A percentile compares a stretch with the other conserved stretches of the same genome.
Conservation (phyloP, 2,329 filamentous ascomycete genomes). For the Keithomyces neogunnii region DNA sequence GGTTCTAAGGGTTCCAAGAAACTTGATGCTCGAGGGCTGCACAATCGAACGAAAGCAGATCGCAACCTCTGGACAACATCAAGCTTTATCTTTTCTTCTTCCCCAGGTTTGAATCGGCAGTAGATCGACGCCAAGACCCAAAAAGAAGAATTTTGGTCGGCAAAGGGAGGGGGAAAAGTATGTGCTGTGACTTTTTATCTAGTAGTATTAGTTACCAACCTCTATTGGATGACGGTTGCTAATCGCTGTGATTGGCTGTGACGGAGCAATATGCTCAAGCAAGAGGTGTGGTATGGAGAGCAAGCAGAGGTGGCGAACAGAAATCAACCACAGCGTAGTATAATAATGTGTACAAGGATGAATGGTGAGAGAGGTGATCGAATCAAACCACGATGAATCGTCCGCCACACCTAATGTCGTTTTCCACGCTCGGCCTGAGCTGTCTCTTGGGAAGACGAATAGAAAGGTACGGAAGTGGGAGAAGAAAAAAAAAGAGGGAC, state of each 20-base stretch:
- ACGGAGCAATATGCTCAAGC: not conserved
- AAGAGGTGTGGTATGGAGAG: not conserved
- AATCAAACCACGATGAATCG: conserved; percentile 5
- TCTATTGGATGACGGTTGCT: conserved; percentile 3
- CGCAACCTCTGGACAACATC: not conserved
- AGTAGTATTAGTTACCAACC: conserved; percentile 6
- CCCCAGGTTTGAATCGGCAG: not conserved
- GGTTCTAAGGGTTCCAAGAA: no score
- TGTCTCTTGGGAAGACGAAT: conserved; percentile 4
- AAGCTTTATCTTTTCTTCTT: not conserved
- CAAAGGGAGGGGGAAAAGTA: not conserved
- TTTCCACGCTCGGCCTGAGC: conserved; percentile 1
- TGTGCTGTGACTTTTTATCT: not conserved
- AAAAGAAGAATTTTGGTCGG: not conserved
- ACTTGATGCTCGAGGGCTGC: no score
- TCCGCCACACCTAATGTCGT: not conserved
- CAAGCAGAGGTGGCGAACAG: not conserved
- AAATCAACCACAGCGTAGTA: conserved; percentile 4
- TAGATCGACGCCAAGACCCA: not conserved
- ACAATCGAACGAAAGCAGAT: not conserved
- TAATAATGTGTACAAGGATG: conserved; percentile 3
- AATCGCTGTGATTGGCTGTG: conserved; percentile 3
- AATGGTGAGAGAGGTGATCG: conserved; percentile 6
- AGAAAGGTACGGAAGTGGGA: not conserved
- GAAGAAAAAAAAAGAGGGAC: not conserved